Conservation (phyloP, 2,329 filamentous ascomycete genomes). For the Aspergillus hiratsukae region DNA sequence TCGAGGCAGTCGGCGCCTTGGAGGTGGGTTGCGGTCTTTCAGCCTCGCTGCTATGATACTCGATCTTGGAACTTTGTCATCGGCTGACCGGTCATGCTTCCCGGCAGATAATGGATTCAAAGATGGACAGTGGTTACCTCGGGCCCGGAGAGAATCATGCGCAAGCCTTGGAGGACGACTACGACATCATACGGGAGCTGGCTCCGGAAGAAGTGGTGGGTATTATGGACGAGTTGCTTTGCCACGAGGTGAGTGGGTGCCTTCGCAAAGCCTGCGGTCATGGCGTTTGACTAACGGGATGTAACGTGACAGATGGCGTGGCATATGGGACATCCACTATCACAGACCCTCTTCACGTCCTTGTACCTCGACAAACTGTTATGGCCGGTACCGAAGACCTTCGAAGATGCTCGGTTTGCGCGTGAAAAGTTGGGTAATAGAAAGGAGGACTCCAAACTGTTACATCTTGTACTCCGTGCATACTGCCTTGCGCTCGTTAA, state of each 20-base stretch:
- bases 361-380: slow-evolving; percentile 82
- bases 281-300: slow-evolving; percentile 3
- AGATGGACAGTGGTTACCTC: slow-evolving; percentile 94
- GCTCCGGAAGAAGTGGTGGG: slow-evolving; percentile 78
- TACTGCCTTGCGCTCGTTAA: slow-evolving; percentile 86
- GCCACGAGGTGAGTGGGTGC: slow-evolving; percentile 64
- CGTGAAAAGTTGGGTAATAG: slow-evolving; percentile 22
- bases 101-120: slow-evolving; percentile 89
- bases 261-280: too few species aligned
- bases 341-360: slow-evolving; percentile 90
- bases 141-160: slow-evolving; percentile 59
- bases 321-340: slow-evolving; percentile 93
- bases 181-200: slow-evolving; percentile 65
- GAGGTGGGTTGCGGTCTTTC: slow-evolving; percentile 43
- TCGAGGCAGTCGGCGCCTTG: slow-evolving; percentile 79
- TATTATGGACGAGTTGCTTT: slow-evolving; percentile 89
- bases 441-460: slow-evolving; percentile 41
- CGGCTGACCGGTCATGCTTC: slow-evolving; percentile 12
- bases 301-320: slow-evolving; percentile 69
- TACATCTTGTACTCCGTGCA: slow-evolving; percentile 65
- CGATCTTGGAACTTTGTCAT: background rate
- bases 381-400: slow-evolving; percentile 60
- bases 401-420: slow-evolving; percentile 63
- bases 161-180: slow-evolving; percentile 70
- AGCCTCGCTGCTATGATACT: background rate